Evolutionary conservation across 768 basidiomycete genomes (phyloP).

Genomic region (Dentipellis sp.): DNA sequence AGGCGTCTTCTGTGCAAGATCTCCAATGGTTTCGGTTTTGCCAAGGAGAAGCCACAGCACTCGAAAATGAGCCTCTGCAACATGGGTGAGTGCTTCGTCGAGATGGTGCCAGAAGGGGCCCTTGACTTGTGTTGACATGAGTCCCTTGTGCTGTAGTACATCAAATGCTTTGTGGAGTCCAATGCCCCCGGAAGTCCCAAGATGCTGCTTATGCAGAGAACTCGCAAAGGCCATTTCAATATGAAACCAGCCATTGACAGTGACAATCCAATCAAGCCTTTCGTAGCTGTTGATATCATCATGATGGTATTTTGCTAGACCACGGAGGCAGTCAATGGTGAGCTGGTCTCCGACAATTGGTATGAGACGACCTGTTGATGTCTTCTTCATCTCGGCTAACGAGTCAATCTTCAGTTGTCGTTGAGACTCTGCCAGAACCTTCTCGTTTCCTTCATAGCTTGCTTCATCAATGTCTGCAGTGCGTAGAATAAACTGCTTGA

Average conservation of each 20-base stretch:
- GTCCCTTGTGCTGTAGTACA: constrained; percentile 8
- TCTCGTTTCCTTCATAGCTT: constrained; percentile 28
- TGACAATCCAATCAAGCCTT: constrained; percentile 10
- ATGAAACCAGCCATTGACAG: constrained; percentile 2
- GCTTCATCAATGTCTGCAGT: constrained; percentile 29
- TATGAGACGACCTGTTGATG: neutral
- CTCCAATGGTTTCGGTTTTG: neutral
- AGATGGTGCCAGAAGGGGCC: too few species aligned
- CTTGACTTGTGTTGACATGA: constrained; percentile 1
- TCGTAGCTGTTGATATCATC: constrained; percentile 12
- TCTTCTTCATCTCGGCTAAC: constrained; percentile 15
- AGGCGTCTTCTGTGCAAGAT: constrained; percentile 1
- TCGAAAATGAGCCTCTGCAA: constrained; percentile 4
- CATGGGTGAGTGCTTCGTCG: constrained; percentile 5
- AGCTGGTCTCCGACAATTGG: constrained; percentile 24
- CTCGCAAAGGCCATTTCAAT: neutral
- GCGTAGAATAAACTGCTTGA: too few species aligned
- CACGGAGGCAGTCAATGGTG: constrained; percentile 10
- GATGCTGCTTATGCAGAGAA: neutral
- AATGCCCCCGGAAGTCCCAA: neutral
- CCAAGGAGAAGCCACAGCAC: constrained; percentile 1
- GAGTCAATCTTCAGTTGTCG: constrained; percentile 18
- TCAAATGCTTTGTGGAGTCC: constrained; percentile 2
- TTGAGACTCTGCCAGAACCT: constrained; percentile 24
- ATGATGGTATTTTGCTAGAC: constrained; percentile 5